These are phyloP conservation scores for Sarocladiaceae sp. DNA, from an alignment of 2,329 filamentous ascomycete species.

Conservation along the genomic window DNA sequence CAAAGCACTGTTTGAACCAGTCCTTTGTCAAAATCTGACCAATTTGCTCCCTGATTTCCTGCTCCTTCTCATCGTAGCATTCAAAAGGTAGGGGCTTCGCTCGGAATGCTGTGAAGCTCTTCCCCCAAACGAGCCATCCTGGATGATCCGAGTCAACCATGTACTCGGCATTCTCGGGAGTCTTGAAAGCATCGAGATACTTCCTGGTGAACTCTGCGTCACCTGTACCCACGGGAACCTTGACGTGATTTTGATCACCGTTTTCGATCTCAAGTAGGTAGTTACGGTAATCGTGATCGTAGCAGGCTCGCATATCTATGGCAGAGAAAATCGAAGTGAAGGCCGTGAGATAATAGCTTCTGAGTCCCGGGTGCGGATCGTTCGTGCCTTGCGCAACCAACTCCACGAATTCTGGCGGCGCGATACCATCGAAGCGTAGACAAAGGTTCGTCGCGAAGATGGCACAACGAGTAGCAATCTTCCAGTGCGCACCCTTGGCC, in stretches of 20 bases:
- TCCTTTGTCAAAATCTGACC: conserved; percentile 73
- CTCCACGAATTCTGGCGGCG: conserved; percentile 76
- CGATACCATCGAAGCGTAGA: conserved; percentile 85
- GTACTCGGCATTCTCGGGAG: conserved; percentile 66
- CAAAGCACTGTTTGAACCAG: conserved; percentile 87
- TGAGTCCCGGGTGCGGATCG: conserved; percentile 83
- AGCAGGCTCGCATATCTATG: conserved; percentile 80
- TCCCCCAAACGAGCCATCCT: conserved; percentile 95
- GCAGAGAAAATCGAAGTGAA: conserved; percentile 75
- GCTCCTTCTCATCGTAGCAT: conserved; percentile 77
- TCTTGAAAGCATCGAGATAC: conserved; percentile 73
- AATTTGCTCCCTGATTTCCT: conserved; percentile 69
- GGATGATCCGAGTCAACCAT: conserved; percentile 90
- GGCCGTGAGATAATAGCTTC: conserved; percentile 75
- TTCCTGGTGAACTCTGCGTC: conserved; percentile 74
- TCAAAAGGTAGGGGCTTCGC: conserved; percentile 65
- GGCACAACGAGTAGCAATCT: conserved; percentile 84
- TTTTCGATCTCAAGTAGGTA: conserved; percentile 76
- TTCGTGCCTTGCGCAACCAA: conserved; percentile 79
- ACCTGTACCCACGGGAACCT: conserved; percentile 67
- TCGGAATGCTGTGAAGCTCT: conserved; percentile 75
- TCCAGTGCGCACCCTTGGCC: conserved; percentile 86
- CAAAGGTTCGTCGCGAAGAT: conserved; percentile 89
- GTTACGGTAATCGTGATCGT: conserved; percentile 81
- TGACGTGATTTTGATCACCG: conserved; percentile 69